Base-by-base conservation (phyloP, 1,284 basidiomycete species). In the Rhizoctonia solani region DNA sequence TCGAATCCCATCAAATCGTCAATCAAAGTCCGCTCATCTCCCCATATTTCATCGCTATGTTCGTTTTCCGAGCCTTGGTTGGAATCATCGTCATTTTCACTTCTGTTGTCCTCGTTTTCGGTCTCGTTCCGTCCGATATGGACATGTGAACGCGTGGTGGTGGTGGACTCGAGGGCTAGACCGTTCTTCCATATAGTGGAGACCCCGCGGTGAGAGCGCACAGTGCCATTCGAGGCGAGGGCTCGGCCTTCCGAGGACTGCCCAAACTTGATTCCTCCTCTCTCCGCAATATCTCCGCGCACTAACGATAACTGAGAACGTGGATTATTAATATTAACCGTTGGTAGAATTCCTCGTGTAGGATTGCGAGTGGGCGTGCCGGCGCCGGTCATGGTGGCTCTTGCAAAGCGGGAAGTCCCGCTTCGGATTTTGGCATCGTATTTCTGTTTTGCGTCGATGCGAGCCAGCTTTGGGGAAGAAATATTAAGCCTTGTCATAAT, bases 1-100 rank as follows among this genome's bases (percentile, higher is more conserved):
- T 61, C 58, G 46, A 61, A 50, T 8, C 58, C 58, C 58, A 61
- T 61, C 32, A 61, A 46, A 30, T 23, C 46, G 29, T 61, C 58
- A 50, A 61, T 61, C 58, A 49, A 61, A 61, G 58, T 50, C 58
- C 58, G 58, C 58, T 61, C 58, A 39, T 61, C 58, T 37, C 21
- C 14, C 55, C 55, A 61, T 39, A 49, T 46, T 16, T 34, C 58
- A 23, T 61, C 46, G 32, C 46, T 61, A 25, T 49, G 30, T 61
- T 61, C 44, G 3, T 13, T 39, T 46, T 46, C 27, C 41, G 27
- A 44, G 55, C 11, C 41, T 6, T 44, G 37, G 42, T 30, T 27
- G 29, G 55, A 47, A 41, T 58, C 13, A 19, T 58, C 41, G 55
- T 58, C 39, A 44, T 44, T 27, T 29, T 41, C 55, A 11, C 34